Conservation (phyloP, 805 yeast species). For the Saccharomycopsis schoenii region DNA sequence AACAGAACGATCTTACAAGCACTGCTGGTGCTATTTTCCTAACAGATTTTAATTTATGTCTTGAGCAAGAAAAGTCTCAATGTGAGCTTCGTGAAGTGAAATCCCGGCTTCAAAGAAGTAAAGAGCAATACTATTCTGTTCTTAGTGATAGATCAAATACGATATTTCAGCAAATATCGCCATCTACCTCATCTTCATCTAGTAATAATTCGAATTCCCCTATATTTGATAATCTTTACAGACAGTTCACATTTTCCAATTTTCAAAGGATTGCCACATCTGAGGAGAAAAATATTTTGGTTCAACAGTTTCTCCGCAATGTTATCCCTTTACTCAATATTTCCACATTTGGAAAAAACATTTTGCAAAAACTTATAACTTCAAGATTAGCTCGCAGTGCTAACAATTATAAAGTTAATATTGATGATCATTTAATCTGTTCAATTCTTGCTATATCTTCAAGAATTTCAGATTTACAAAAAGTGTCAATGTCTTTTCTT, state of each 20-base stretch:
- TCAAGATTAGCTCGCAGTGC: slow-evolving; percentile 1
- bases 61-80: neutral
- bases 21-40: neutral
- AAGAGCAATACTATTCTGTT: neutral
- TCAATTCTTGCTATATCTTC: slow-evolving; percentile 10
- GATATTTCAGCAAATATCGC: neutral
- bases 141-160: neutral
- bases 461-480: slow-evolving; percentile 4
- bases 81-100: neutral
- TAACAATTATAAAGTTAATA: neutral
- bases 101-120: neutral
- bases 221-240: neutral
- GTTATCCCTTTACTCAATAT: slow-evolving; percentile 9
- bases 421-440: slow-evolving; percentile 2
- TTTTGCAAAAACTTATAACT: neutral
- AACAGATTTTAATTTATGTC: neutral
- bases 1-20: neutral
- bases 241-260: neutral
- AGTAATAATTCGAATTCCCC: neutral
- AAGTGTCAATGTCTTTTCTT: neutral
- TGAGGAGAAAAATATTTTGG: slow-evolving; percentile 6
- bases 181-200: neutral
- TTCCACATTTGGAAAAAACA: neutral
- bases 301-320: slow-evolving; percentile 7
- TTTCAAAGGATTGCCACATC: neutral